These are phyloP conservation scores for Clonostachys solani DNA, from an alignment of 2,329 filamentous ascomycete species.

Conservation along the genomic window DNA sequence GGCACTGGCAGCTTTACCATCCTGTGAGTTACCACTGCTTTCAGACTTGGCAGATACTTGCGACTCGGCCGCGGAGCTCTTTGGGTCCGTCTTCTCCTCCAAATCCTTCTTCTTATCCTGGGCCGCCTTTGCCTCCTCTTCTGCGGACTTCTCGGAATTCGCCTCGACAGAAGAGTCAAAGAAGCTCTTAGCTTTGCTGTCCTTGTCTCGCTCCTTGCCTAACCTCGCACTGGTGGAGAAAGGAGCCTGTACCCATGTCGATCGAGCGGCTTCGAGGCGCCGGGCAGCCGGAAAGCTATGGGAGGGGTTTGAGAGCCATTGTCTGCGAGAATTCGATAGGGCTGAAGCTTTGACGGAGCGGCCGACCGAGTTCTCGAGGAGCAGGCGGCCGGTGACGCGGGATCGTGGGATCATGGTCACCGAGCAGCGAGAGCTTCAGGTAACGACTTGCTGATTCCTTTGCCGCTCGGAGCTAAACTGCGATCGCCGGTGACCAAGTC, in stretches of 20 bases:
- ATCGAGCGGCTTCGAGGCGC: slow-evolving; percentile 18
- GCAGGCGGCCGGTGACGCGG: slow-evolving; percentile 30
- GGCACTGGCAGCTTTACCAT: slow-evolving; percentile 45
- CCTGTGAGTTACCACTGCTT: slow-evolving; percentile 28
- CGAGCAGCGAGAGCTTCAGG: neutral
- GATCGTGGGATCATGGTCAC: slow-evolving; percentile 33
- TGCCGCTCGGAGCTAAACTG: too few relatives aligned
- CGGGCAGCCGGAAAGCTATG: slow-evolving; percentile 20
- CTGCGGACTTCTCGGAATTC: slow-evolving; percentile 40
- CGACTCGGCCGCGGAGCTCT: slow-evolving; percentile 33
- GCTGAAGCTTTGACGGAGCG: slow-evolving; percentile 12
- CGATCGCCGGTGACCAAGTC: too few relatives aligned
- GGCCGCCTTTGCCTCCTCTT: slow-evolving; percentile 49
- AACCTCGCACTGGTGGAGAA: slow-evolving; percentile 29
- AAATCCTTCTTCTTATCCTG: slow-evolving; percentile 38
- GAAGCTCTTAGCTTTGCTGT: slow-evolving; percentile 36
- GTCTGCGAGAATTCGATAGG: slow-evolving; percentile 15
- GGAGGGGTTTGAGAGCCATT: slow-evolving; percentile 8
- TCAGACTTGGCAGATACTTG: slow-evolving; percentile 40
- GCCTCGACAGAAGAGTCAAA: slow-evolving; percentile 41
- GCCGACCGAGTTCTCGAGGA: slow-evolving; percentile 26
- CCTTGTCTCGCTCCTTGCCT: slow-evolving; percentile 24
- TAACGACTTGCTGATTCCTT: too few relatives aligned
- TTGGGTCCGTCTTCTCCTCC: slow-evolving; percentile 40
- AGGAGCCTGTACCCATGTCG: slow-evolving; percentile 17